Conservation (phyloP, 106 monocot species). For the Dioscorea alata region DNA sequence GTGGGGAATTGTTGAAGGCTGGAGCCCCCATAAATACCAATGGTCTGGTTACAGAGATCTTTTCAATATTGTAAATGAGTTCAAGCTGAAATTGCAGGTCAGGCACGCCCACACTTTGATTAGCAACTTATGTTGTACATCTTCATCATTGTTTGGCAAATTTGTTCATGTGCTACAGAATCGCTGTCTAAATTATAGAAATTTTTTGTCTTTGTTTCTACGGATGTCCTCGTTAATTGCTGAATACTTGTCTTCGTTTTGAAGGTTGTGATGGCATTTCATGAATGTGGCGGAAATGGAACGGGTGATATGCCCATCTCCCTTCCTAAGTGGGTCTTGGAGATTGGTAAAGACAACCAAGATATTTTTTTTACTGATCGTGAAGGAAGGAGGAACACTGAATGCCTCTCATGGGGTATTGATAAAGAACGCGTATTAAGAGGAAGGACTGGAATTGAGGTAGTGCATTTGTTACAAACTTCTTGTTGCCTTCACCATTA, state of each 20-base stretch:
- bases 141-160: background rate
- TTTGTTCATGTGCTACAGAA: background rate
- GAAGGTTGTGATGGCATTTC: conserved; percentile 89
- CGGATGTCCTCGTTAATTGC: background rate
- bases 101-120: background rate
- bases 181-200: background rate
- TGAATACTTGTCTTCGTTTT: conserved; percentile 6
- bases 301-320: conserved; percentile 58
- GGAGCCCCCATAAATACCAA: conserved; percentile 82
- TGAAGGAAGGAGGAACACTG: conserved; percentile 85
- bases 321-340: conserved; percentile 92
- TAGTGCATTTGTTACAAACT: conserved; percentile 10
- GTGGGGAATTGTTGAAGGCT: conserved; percentile 96
- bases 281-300: conserved; percentile 57
- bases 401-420: conserved; percentile 94
- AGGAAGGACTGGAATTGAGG: conserved; percentile 93
- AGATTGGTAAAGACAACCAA: conserved; percentile 91
- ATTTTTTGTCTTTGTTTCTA: background rate
- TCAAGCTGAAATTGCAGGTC: conserved; percentile 85
- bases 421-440: conserved; percentile 76
- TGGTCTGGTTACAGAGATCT: conserved; percentile 94
- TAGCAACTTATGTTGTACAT: background rate
- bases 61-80: conserved; percentile 72
- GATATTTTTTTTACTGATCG: conserved; percentile 99
- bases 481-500: no score